A percentile compares a stretch with the other conserved stretches of the same genome.
Evolutionary conservation across 331 rosid genomes (phyloP).

Genomic region (Arachis monticola): DNA sequence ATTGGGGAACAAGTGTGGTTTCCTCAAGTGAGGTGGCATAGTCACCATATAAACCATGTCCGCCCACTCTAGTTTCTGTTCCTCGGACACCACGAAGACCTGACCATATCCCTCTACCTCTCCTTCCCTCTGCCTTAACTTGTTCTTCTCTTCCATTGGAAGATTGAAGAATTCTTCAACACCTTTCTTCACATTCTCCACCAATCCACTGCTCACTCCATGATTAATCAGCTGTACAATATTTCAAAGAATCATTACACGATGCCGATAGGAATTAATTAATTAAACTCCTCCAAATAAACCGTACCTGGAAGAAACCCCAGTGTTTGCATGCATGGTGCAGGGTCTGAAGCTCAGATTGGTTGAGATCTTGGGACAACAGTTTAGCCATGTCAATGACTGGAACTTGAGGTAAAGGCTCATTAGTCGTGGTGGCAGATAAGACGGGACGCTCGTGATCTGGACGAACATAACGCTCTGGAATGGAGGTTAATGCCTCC

Average conservation of each 20-base stretch:
- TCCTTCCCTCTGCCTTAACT: slow-evolving; percentile 29
- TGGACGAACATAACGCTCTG: slow-evolving; percentile 42
- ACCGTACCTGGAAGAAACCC: slow-evolving; percentile 46
- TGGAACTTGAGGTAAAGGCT: slow-evolving; percentile 28
- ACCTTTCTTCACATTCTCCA: slow-evolving; percentile 48
- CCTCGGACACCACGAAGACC: slow-evolving; percentile 48
- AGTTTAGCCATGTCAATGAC: slow-evolving; percentile 34
- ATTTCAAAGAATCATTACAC: too few species aligned
- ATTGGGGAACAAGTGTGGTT: slow-evolving; percentile 39
- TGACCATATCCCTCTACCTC: slow-evolving; percentile 55
- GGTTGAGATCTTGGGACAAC: background rate
- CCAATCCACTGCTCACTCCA: slow-evolving; percentile 43
- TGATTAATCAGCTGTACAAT: slow-evolving; percentile 47
- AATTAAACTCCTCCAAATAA: too few species aligned
- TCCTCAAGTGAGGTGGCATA: slow-evolving; percentile 39
- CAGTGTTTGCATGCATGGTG: slow-evolving; percentile 33
- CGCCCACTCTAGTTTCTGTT: slow-evolving; percentile 62
- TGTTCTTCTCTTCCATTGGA: slow-evolving; percentile 47
- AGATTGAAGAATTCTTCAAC: slow-evolving; percentile 42
- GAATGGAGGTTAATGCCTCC: slow-evolving; percentile 19
- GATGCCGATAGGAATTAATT: too few species aligned
- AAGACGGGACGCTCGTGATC: slow-evolving; percentile 15
- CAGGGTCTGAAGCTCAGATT: slow-evolving; percentile 31
- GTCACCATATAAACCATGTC: slow-evolving; percentile 35
- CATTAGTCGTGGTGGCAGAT: background rate